These are phyloP conservation scores for Leccinum obscurum DNA, from an alignment of 768 basidiomycete genomes.

Conservation along the genomic window DNA sequence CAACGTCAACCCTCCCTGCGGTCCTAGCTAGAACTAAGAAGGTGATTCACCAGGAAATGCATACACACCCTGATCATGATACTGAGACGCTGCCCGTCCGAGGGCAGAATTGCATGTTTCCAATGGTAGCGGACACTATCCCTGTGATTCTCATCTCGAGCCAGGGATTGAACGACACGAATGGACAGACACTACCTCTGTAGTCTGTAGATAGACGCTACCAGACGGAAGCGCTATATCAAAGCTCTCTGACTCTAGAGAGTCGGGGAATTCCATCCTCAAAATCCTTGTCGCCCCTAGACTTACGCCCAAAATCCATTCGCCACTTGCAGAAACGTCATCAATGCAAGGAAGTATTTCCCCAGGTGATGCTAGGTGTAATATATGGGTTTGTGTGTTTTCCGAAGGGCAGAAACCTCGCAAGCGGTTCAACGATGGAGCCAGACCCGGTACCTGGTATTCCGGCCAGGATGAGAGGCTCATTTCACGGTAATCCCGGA, in stretches of 20 bases:
- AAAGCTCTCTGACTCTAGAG: conserved; percentile 41
- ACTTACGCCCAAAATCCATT: conserved; percentile 81
- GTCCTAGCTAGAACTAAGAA: no score
- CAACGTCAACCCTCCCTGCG: no score
- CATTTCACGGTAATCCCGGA: conserved; percentile 78
- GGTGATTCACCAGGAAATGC: no score
- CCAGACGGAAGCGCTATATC: conserved; percentile 76
- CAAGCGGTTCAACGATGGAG: conserved; percentile 53
- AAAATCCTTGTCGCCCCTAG: conserved; percentile 69
- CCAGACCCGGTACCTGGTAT: conserved; percentile 43
- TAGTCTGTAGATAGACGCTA: conserved; percentile 78
- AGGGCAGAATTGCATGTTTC: no score
- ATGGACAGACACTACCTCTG: conserved; percentile 39
- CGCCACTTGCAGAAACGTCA: conserved; percentile 75
- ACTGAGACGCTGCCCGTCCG: no score
- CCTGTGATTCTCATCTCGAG: no score
- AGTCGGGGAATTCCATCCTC: conserved; percentile 48
- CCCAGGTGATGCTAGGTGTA: conserved; percentile 84
- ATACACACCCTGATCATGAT: no score
- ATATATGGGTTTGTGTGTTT: conserved; percentile 69
- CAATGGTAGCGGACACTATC: no score
- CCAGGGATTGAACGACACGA: no score
- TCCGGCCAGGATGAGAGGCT: conserved; percentile 69
- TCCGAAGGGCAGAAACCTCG: conserved; percentile 53
- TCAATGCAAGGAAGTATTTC: conserved; percentile 83